phyloP scores from a whole-genome alignment of 306 rosid genomes.

The Acmispon strigosus region DNA sequence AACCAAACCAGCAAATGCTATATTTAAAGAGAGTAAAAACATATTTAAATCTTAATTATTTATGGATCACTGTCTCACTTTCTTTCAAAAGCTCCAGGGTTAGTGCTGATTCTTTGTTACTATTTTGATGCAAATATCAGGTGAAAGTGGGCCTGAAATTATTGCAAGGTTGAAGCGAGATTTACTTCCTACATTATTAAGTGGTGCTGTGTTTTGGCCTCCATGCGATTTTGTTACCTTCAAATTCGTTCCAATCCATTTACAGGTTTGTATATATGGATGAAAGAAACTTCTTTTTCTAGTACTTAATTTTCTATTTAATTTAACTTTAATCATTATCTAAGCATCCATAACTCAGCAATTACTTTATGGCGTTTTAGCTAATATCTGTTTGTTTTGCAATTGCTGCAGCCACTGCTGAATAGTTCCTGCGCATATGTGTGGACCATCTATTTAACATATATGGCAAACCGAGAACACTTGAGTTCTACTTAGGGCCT shows the following conservation, averaged over 20 bases:
- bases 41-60: not conserved
- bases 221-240: slow-evolving; percentile 62
- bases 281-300: not conserved
- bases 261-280: slow-evolving; percentile 46
- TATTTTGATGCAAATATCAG: slow-evolving; percentile 34
- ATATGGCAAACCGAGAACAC: slow-evolving; percentile 59
- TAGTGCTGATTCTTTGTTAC: slow-evolving; percentile 6
- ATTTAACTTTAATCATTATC: not conserved
- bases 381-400: slow-evolving; percentile 2
- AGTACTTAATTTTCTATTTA: slow-evolving; percentile 1
- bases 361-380: not conserved
- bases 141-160: slow-evolving; percentile 48
- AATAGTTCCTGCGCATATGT: slow-evolving; percentile 58
- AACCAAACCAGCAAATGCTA: no score
- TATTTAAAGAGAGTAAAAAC: not conserved
- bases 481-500: slow-evolving; percentile 14
- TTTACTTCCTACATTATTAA: slow-evolving; percentile 57
- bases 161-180: slow-evolving; percentile 55
- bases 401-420: slow-evolving; percentile 60
- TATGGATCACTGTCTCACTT: not conserved
- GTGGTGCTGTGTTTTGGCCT: slow-evolving; percentile 64
- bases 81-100: not conserved
- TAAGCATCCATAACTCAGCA: not conserved
- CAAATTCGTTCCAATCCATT: slow-evolving; percentile 55
- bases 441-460: slow-evolving; percentile 76